These are phyloP conservation scores for Calycina herbarum DNA, from an alignment of 2,329 filamentous ascomycete species.

Conservation along the genomic window DNA sequence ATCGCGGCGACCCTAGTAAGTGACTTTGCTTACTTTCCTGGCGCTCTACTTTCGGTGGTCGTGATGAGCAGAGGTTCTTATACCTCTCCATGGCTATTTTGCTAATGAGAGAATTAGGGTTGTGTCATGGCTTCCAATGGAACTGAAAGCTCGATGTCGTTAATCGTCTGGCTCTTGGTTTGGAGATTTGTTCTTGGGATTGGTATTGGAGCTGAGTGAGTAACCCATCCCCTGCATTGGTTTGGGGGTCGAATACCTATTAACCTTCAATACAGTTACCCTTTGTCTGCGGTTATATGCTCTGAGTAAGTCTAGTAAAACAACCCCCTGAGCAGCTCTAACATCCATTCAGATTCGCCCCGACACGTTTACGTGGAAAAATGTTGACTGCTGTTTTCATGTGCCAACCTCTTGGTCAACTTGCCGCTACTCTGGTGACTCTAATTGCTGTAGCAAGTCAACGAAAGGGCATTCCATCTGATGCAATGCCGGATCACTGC, in stretches of 20 bases:
- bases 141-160: slow-evolving; percentile 40
- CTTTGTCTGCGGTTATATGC: slow-evolving; percentile 65
- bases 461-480: slow-evolving; percentile 37
- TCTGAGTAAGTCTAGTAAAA: slow-evolving; percentile 53
- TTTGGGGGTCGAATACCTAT: not conserved
- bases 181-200: slow-evolving; percentile 50
- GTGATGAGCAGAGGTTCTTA: too few relatives aligned
- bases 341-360: slow-evolving; percentile 42
- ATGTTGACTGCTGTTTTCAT: slow-evolving; percentile 70
- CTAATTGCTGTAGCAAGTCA: slow-evolving; percentile 62
- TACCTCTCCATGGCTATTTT: not conserved
- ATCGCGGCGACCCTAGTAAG: slow-evolving; percentile 44
- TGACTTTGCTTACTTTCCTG: too few relatives aligned
- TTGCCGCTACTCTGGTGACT: slow-evolving; percentile 63
- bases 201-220: slow-evolving; percentile 61
- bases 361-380: slow-evolving; percentile 61
- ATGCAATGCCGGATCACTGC: slow-evolving; percentile 46
- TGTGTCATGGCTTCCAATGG: slow-evolving; percentile 48
- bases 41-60: too few relatives aligned
- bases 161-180: slow-evolving; percentile 47
- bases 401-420: slow-evolving; percentile 68
- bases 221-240: not conserved
- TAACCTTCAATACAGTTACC: slow-evolving; percentile 45
- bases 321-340: not conserved
- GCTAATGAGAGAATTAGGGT: slow-evolving; percentile 28